Percentiles rank a stretch among this genome's conserved stretches.
These are phyloP conservation scores for Trichoderma orchidacearum DNA, from an alignment of 495 filamentous ascomycete species.

Conservation along the genomic window DNA sequence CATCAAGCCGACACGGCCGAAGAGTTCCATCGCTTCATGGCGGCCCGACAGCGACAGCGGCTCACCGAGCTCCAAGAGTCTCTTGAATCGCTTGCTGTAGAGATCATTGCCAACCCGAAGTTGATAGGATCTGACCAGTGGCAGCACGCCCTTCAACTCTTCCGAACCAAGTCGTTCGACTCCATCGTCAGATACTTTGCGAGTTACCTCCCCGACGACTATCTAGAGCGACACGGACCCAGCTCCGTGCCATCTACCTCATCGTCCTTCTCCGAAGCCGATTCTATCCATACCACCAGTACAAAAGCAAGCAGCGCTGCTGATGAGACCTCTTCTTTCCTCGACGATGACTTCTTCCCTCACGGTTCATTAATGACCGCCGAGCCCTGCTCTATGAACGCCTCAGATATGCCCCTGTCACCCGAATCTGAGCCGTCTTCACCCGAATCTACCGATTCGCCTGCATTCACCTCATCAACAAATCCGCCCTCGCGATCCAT, in stretches of 20 bases:
- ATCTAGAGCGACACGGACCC: constrained; percentile 18
- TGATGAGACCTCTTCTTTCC: constrained; percentile 15
- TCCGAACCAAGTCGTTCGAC: constrained; percentile 35
- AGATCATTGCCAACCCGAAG: constrained; percentile 36
- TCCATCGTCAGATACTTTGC: constrained; percentile 37
- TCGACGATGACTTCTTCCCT: constrained; percentile 17
- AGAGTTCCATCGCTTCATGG: constrained; percentile 32
- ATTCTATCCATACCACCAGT: background rate
- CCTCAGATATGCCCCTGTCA: constrained; percentile 24
- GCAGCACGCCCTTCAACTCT: constrained; percentile 35
- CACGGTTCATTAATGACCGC: constrained; percentile 22
- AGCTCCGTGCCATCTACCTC: constrained; percentile 8
- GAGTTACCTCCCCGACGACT: constrained; percentile 32
- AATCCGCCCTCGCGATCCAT: constrained; percentile 24
- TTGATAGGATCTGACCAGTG: constrained; percentile 37
- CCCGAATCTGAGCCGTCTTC: constrained; percentile 35
- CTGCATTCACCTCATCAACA: constrained; percentile 7
- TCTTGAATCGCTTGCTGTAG: constrained; percentile 32
- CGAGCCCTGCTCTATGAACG: constrained; percentile 23
- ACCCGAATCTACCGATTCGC: constrained; percentile 24
- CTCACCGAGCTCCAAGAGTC: constrained; percentile 31
- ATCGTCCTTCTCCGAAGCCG: constrained; percentile 4
- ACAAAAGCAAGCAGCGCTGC: constrained; percentile 16
- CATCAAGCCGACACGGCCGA: constrained; percentile 21
- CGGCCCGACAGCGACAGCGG: constrained; percentile 30